These are phyloP conservation scores for Periconia digitata DNA, from an alignment of 2,329 filamentous ascomycete genomes.

Conservation along the genomic window DNA sequence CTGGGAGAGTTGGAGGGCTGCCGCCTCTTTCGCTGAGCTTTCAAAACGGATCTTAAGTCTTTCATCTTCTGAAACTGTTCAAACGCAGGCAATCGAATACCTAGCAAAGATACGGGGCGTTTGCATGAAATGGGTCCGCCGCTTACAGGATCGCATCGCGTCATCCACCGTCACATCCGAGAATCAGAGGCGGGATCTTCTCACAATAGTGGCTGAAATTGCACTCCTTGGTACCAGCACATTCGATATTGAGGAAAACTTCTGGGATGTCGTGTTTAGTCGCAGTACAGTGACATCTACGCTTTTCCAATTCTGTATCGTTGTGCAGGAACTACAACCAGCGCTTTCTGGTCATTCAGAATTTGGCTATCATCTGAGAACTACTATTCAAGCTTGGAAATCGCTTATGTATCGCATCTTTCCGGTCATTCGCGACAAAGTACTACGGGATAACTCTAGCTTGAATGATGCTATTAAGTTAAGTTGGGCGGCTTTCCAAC, in stretches of 20 bases:
- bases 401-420: slow-evolving; percentile 7
- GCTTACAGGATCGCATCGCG: slow-evolving; percentile 18
- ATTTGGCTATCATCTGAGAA: slow-evolving; percentile 1
- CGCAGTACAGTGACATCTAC: slow-evolving; percentile 3
- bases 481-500: slow-evolving; percentile 7
- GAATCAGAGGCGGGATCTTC: slow-evolving; percentile 30
- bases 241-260: slow-evolving; percentile 45
- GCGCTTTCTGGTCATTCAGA: slow-evolving; percentile 1
- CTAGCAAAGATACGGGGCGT: too few relatives aligned
- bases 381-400: slow-evolving; percentile 15
- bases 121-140: too few relatives aligned
- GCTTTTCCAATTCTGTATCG: slow-evolving; percentile 17
- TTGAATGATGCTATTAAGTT: slow-evolving; percentile 3
- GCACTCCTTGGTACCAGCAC: slow-evolving; percentile 46
- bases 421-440: not conserved
- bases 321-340: slow-evolving; percentile 14
- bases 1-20: slow-evolving; percentile 44
- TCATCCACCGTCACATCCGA: slow-evolving; percentile 18
- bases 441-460: not conserved
- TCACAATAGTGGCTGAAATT: slow-evolving; percentile 39
- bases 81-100: too few relatives aligned
- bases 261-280: slow-evolving; percentile 30
- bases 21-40: slow-evolving; percentile 47
- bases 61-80: slow-evolving; percentile 13
- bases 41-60: slow-evolving; percentile 50